A percentile compares a stretch with the other conserved stretches of the same genome.
Evolutionary conservation across 805 yeast genomes (phyloP).

Genomic region (Kodamaea hsintzibuensis): DNA sequence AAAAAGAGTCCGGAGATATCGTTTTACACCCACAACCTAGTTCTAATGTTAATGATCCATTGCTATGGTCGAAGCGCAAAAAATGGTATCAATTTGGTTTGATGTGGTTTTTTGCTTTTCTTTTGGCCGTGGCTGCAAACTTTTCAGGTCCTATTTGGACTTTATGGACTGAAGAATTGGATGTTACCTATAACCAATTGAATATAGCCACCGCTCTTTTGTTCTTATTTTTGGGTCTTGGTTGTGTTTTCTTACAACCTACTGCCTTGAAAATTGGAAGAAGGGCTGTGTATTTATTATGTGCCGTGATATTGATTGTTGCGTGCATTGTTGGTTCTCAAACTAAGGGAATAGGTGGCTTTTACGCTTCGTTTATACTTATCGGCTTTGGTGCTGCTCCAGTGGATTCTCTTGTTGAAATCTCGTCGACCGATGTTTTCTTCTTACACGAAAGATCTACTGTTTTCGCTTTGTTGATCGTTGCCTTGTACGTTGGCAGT

Average conservation of each 20-base stretch:
- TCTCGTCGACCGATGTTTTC: constrained; percentile 46
- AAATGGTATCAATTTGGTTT: constrained; percentile 29
- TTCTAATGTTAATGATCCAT: constrained; percentile 34
- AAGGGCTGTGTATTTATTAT: constrained; percentile 27
- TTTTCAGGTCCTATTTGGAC: constrained; percentile 38
- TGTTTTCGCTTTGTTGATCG: constrained; percentile 30
- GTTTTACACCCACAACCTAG: constrained; percentile 39
- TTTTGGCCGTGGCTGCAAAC: constrained; percentile 24
- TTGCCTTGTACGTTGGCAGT: constrained; percentile 45
- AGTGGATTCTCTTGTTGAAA: constrained; percentile 47
- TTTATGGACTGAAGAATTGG: constrained; percentile 30
- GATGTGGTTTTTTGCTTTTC: constrained; percentile 27
- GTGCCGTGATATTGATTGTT: constrained; percentile 26
- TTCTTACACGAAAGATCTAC: constrained; percentile 45
- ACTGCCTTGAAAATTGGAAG: constrained; percentile 32
- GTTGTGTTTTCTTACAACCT: constrained; percentile 37
- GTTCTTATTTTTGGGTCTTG: constrained; percentile 48
- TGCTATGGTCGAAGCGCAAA: constrained; percentile 31
- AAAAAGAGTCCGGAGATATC: constrained; percentile 27
- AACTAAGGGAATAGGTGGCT: constrained; percentile 19
- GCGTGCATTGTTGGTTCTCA: constrained; percentile 34
- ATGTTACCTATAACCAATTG: constrained; percentile 36
- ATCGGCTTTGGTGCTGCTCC: constrained; percentile 43
- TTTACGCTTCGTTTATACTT: constrained; percentile 24
- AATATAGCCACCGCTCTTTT: constrained; percentile 50